Evolutionary conservation across 1,284 basidiomycete genomes (phyloP).

Genomic region (Sphagnurus paluster): DNA sequence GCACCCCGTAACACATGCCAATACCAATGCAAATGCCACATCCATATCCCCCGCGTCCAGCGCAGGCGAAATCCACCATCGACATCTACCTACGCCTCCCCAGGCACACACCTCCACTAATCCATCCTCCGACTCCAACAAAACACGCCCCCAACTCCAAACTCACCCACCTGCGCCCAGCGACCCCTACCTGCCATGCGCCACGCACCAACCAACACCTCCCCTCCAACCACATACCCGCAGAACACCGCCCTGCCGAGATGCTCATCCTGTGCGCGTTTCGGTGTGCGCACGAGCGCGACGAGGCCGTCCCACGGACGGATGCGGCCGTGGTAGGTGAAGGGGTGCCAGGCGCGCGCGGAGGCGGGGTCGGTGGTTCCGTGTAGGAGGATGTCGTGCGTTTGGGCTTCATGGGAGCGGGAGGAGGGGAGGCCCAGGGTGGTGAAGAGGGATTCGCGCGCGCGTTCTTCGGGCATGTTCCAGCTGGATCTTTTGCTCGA

Average conservation of each 20-base stretch:
- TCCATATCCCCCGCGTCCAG: too few species aligned
- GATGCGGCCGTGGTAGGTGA: slow-evolving; percentile 8
- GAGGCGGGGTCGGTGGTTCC: slow-evolving; percentile 9
- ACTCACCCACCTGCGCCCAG: too few species aligned
- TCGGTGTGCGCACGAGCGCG: slow-evolving; percentile 23
- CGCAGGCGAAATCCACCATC: too few species aligned
- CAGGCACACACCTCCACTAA: too few species aligned
- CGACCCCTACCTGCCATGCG: slow-evolving; percentile 38
- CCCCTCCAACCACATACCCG: slow-evolving; percentile 64
- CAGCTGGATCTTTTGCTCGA: neutral
- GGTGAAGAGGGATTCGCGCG: neutral
- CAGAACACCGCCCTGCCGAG: slow-evolving; percentile 58
- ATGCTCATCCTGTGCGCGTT: slow-evolving; percentile 17
- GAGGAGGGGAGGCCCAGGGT: neutral
- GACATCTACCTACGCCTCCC: too few species aligned
- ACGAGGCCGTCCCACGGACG: slow-evolving; percentile 14
- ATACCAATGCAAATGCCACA: too few species aligned
- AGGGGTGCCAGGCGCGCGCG: slow-evolving; percentile 7
- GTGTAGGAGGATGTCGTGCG: slow-evolving; percentile 6
- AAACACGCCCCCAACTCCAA: slow-evolving; percentile 66
- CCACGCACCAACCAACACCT: slow-evolving; percentile 73
- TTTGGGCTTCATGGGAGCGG: too few species aligned
- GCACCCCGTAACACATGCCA: too few species aligned
- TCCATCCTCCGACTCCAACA: slow-evolving; percentile 46
- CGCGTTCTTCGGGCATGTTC: neutral